Evolutionary conservation across 2,329 filamentous ascomycete genomes (phyloP).

Genomic region (Talaromyces piceae): DNA sequence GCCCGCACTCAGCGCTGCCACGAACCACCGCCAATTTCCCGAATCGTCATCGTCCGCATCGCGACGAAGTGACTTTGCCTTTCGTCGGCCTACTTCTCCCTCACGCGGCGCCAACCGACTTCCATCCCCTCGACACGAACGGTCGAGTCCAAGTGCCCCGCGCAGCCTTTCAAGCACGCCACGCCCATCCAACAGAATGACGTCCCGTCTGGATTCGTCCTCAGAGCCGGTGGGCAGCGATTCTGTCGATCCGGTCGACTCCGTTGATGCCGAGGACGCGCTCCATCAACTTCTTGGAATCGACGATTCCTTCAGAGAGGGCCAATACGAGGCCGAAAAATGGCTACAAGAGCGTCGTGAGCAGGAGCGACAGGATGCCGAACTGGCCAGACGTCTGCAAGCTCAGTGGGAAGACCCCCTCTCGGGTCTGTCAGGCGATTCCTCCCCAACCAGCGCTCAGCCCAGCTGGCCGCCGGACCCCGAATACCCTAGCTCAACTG

Average conservation of each 20-base stretch:
- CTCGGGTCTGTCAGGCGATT: neutral
- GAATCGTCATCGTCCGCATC: neutral
- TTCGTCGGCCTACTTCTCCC: neutral
- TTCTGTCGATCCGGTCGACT: neutral
- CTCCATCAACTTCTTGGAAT: constrained; percentile 18
- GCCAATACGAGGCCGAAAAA: constrained; percentile 24
- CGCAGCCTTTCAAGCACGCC: neutral
- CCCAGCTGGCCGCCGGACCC: neutral
- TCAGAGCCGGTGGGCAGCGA: neutral
- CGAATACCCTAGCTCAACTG: neutral
- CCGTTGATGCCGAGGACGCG: neutral
- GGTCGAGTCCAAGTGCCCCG: neutral
- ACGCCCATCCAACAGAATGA: neutral
- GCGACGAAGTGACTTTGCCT: neutral
- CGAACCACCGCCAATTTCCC: neutral
- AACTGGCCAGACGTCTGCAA: constrained; percentile 32
- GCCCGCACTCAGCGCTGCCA: constrained; percentile 15
- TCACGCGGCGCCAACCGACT: neutral
- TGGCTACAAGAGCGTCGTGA: constrained; percentile 23
- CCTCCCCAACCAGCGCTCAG: neutral
- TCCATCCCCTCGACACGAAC: neutral
- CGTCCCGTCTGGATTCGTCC: neutral
- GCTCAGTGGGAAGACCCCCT: constrained; percentile 16
- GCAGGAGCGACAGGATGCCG: constrained; percentile 31
- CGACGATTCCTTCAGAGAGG: constrained; percentile 20